Base-by-base conservation (phyloP, 306 rosid species). In the Trifolium dubium region DNA sequence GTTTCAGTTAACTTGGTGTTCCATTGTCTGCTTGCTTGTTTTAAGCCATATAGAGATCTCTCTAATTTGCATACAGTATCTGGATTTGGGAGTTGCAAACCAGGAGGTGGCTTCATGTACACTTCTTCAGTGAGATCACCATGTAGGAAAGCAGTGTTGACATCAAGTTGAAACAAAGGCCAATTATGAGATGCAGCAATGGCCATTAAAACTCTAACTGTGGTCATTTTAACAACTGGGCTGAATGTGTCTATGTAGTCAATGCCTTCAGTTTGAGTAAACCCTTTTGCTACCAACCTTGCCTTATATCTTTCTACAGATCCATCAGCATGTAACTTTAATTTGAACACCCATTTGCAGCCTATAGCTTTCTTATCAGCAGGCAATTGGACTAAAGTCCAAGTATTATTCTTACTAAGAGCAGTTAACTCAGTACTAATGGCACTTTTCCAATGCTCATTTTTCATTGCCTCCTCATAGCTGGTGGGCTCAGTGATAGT, bases 101-200 rank as follows among this genome's bases (percentile, higher is more conserved):
- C 62, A 8, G 2, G 35, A 2, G 35, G 62, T 1, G 7, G 2
- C 6, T 3, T 23, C 35, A 55, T 55, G 2, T 55, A 23, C 0
- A 55, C 35, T 1, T 55, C 34, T 10, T 55, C 62, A 53, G 8
- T 17, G 4, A 53, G 11, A 53, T 53, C 30, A 1, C 30, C 59
- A 53, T 53, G 14, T 2, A 43, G 1, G 10, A 43, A 43, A 3
- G 5, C 3, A 10, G 5, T 43, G 10, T 43, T 43, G n/a, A 43
- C 49, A 43, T 43, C 13, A 10, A 10, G 5, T 11, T 43, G 49
- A 2, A 9, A 43, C 1, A 15, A 3, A 15, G 59, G 19, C 3
- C 23, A 50, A 1, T 2, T 1, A 0, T 50, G 0, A 0, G 1
- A 6, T 0, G 1, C 18, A 14, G 6, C 23, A 1, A 50, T 1